Conservation (phyloP, 2,329 filamentous ascomycete species). For the Fusarium oxysporum region DNA sequence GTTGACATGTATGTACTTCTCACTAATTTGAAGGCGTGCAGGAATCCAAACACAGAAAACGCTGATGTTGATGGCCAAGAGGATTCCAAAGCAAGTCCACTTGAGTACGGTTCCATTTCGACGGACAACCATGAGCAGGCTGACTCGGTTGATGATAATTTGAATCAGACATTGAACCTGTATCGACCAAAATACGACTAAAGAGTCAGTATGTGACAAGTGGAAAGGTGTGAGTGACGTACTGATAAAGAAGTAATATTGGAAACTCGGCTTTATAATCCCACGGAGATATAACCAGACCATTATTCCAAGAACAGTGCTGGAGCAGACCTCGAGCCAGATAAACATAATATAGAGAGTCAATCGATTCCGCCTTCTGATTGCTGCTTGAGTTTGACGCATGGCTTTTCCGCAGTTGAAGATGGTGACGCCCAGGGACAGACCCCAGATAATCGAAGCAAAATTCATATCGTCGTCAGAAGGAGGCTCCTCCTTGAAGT, state of each 20-base stretch:
- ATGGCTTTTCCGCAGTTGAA: constrained; percentile 41
- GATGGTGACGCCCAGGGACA: constrained; percentile 38
- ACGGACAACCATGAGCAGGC: constrained; percentile 56
- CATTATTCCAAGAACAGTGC: constrained; percentile 36
- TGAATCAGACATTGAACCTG: constrained; percentile 59
- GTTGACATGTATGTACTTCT: constrained; percentile 56
- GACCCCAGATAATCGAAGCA: constrained; percentile 41
- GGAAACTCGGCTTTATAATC: constrained; percentile 47
- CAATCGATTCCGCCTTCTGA: constrained; percentile 29
- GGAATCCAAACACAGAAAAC: constrained; percentile 65
- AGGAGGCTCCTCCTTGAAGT: constrained; percentile 27
- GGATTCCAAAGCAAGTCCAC: constrained; percentile 55
- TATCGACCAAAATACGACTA: constrained; percentile 49
- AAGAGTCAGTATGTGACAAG: constrained; percentile 8
- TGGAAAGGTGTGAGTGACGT: neutral
- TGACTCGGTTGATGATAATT: constrained; percentile 64
- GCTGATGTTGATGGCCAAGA: constrained; percentile 59
- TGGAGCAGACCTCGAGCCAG: constrained; percentile 40
- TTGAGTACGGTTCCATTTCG: constrained; percentile 51
- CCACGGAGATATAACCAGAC: constrained; percentile 38
- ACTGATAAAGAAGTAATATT: constrained; percentile 43
- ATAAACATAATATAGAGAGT: constrained; percentile 36
- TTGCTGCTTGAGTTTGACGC: constrained; percentile 31
- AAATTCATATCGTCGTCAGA: constrained; percentile 36
- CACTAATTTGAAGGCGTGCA: constrained; percentile 55